Evolutionary conservation across 2,329 filamentous ascomycete species (phyloP).

Genomic region (Fusarium continuum): DNA sequence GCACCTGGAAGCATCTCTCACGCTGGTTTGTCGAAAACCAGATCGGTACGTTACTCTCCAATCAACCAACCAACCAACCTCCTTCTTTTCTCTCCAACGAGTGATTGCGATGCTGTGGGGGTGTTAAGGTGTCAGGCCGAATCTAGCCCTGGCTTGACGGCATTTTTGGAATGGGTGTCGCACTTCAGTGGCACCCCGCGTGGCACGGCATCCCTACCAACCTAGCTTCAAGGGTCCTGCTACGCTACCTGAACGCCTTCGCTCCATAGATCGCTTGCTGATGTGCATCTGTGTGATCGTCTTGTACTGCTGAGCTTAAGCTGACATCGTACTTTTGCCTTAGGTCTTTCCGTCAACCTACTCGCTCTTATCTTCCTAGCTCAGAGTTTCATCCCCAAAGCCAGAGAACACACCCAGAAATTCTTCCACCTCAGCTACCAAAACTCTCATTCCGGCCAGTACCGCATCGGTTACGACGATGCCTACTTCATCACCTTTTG

Average conservation of each 20-base stretch:
- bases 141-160: constrained; percentile 18
- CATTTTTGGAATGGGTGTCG: constrained; percentile 17
- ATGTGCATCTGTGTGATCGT: constrained; percentile 18
- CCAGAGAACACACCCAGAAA: constrained; percentile 80
- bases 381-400: constrained; percentile 83
- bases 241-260: constrained; percentile 23
- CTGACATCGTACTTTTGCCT: constrained; percentile 35
- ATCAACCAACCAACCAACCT: constrained; percentile 1
- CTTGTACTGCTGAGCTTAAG: constrained; percentile 7
- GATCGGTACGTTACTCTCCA: constrained; percentile 68
- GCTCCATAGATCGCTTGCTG: constrained; percentile 13
- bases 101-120: constrained; percentile 13
- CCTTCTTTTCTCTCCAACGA: constrained; percentile 7
- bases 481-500: constrained; percentile 81
- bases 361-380: constrained; percentile 83
- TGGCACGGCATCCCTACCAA: constrained; percentile 36
- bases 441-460: constrained; percentile 72
- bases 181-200: constrained; percentile 37
- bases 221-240: constrained; percentile 21
- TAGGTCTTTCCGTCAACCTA: constrained; percentile 84
- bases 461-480: constrained; percentile 83
- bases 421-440: constrained; percentile 91
- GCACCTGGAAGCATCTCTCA: constrained; percentile 67
- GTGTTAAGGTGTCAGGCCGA: constrained; percentile 11
- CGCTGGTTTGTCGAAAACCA: constrained; percentile 82